These are phyloP conservation scores for Sechiopsis laciniata DNA, from an alignment of 306 rosid species.

Conservation along the genomic window DNA sequence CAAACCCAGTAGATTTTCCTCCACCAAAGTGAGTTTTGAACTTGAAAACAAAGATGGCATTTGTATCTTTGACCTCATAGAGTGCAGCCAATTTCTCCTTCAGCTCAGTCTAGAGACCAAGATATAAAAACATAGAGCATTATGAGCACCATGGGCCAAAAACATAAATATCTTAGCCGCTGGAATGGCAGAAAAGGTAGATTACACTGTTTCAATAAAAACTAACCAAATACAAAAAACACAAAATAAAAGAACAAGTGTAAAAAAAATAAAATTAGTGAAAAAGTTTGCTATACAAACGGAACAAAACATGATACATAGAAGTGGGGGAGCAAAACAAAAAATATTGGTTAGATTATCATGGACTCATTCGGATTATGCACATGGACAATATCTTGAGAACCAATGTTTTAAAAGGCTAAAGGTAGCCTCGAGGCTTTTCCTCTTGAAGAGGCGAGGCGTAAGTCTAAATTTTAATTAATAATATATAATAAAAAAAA, in stretches of 20 bases:
- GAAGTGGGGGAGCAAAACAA: accelerated
- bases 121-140: background rate
- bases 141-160: background rate
- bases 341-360: background rate
- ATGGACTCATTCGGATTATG: background rate
- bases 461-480: no score
- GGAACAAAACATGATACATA: no score
- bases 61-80: conserved; percentile 78
- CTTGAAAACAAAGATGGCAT: conserved; percentile 73
- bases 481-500: no score
- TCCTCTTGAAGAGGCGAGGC: no score
- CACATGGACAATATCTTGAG: no score
- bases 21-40: conserved; percentile 95
- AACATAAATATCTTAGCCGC: background rate
- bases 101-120: conserved; percentile 56
- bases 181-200: no score
- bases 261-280: no score
- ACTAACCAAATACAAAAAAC: background rate
- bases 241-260: no score
- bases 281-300: no score
- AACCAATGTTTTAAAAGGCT: no score
- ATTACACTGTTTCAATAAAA: background rate
- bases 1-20: conserved; percentile 90
- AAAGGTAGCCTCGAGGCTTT: no score
- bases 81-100: conserved; percentile 78